phyloP scores from a whole-genome alignment of 139 green algal species.

The Nannochloris sp. region DNA sequence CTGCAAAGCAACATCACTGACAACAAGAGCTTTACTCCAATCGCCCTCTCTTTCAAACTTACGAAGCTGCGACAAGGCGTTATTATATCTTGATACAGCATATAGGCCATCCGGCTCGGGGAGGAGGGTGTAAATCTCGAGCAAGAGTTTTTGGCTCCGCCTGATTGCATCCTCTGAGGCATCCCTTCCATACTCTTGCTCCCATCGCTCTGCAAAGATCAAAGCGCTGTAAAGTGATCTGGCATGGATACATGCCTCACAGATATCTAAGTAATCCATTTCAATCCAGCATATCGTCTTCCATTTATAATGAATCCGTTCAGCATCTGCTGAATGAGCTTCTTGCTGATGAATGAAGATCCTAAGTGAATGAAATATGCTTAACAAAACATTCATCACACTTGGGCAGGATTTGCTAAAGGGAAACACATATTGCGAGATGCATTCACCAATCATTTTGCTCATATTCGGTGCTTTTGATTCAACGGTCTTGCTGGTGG shows the following conservation, averaged over 20 bases:
- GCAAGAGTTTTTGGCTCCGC: conserved; percentile 33
- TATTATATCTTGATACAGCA: conserved; percentile 41
- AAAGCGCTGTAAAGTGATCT: conserved; percentile 59
- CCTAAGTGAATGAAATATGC: conserved; percentile 43
- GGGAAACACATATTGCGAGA: conserved; percentile 14
- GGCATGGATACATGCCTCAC: conserved; percentile 41
- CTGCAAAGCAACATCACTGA: conserved; percentile 38
- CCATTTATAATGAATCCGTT: conserved; percentile 1
- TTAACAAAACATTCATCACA: conserved; percentile 41
- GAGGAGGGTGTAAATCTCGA: conserved; percentile 59
- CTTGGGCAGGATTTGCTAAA: conserved; percentile 15
- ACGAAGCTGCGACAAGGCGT: conserved; percentile 34
- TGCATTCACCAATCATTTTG: neutral
- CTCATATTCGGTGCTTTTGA: no score
- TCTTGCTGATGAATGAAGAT: no score
- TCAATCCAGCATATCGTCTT: conserved; percentile 64
- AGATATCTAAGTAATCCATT: conserved; percentile 58
- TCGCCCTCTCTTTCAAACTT: conserved; percentile 51
- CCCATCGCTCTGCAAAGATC: conserved; percentile 64
- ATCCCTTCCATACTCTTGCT: conserved; percentile 3
- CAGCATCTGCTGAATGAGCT: no score
- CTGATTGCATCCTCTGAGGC: neutral
- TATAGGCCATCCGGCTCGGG: conserved; percentile 75
- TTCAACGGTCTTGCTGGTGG: no score
- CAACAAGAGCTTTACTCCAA: conserved; percentile 43